Evolutionary conservation across 202 grass and related monocot genomes (phyloP), one percentile per base, ranked within the genome.

Genomic region (Schoenoplectus tabernaemontani): DNA sequence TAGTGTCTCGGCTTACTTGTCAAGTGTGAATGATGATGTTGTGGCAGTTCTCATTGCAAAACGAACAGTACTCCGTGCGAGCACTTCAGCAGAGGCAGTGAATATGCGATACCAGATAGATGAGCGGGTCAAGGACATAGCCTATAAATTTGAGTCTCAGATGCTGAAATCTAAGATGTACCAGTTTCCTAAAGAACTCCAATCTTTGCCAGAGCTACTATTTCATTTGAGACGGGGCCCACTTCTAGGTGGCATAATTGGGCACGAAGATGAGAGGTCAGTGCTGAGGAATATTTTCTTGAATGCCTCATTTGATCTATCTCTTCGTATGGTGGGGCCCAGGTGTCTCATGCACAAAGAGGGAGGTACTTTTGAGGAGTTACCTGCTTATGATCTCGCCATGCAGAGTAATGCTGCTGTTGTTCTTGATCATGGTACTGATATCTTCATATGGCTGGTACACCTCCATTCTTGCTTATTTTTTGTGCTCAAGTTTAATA

Each of bases 391-490:
- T 86, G 95, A 98, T 81, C 91, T 98, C 79, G 90, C 82, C 59
- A 98, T 98, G 91, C 95, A 98, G 82, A 86, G 86, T 71, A 89
- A 89, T 92, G 77, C 85, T 59, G 95, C 95, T 37, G 95, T 98
- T 33, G 95, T 95, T 46, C 83, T 98, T 66, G 95, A 98, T 76
- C 95, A 98, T 83, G 95, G 95, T 87, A 98, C 95, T 3, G 95
- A 98, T 86, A 85, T 98, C 76, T 98, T 98, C 83, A 95, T 98
- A 87, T 98, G 95, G 95, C 84, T 95, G 95, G 95, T 98, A 92
- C 78, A 87, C 12, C 13, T 73, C 43, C 9, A 51, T 50, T 51
- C 24, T 28, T 4, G 19, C 38, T 22, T 24, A 43, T 68, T 22
- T 11, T 19, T 11, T 22, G 9, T 39, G 19, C 36, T 44, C 62